Evolutionary conservation across 169 alveolate genomes (phyloP).

Genomic region (Pseudocohnilembus persalinus): DNA sequence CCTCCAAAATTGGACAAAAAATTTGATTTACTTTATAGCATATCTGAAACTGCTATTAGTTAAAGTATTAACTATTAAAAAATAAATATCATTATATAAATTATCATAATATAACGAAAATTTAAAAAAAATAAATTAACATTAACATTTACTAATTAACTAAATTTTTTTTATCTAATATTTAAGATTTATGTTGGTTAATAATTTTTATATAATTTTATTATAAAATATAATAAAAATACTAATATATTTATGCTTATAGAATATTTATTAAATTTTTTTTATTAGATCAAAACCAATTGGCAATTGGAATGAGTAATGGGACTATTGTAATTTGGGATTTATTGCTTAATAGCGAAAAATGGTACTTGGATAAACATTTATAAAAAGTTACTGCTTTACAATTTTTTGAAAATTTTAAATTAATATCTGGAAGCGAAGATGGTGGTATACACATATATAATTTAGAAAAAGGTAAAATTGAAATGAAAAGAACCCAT

Average conservation of each 20-base stretch:
- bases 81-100: no score
- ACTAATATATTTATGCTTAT: neutral
- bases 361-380: constrained; percentile 40
- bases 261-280: neutral
- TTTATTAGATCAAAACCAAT: neutral
- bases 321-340: constrained; percentile 42
- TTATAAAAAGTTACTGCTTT: constrained; percentile 8
- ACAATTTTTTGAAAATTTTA: constrained; percentile 38
- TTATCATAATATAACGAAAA: no score
- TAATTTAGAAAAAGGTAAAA: constrained; percentile 39
- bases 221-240: neutral
- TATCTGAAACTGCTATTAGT: neutral
- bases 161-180: neutral
- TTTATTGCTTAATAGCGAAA: constrained; percentile 13
- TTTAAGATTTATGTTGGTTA: no score
- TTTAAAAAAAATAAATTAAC: no score
- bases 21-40: neutral
- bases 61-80: no score
- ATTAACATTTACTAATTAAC: neutral
- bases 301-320: constrained; percentile 33
- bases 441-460: constrained; percentile 44
- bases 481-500: constrained; percentile 40
- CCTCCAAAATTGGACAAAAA: neutral
- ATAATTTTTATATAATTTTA: neutral
- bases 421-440: constrained; percentile 33